Evolutionary conservation across 2,329 filamentous ascomycete genomes (phyloP).

Genomic region (Cladosporium halotolerans): DNA sequence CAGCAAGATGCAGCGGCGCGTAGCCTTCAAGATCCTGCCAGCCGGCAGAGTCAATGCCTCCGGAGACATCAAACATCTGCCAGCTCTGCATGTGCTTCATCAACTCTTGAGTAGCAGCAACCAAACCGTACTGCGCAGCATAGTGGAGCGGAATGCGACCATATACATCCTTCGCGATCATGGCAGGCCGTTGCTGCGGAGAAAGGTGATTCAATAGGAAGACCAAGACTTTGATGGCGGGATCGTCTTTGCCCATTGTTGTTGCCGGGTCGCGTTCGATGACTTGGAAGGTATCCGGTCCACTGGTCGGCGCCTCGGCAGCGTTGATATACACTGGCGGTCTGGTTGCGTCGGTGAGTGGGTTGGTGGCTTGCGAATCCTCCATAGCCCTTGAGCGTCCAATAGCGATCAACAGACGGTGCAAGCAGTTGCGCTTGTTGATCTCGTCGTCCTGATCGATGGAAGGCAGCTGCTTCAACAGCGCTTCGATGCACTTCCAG

Average conservation of each 20-base stretch:
- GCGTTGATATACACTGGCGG: constrained; percentile 72
- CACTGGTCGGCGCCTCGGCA: constrained; percentile 59
- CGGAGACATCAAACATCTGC: constrained; percentile 75
- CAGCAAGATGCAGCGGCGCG: constrained; percentile 84
- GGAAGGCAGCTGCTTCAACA: constrained; percentile 62
- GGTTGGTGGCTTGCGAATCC: constrained; percentile 16
- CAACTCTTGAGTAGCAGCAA: constrained; percentile 79
- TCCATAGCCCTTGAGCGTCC: constrained; percentile 63
- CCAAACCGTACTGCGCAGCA: constrained; percentile 88
- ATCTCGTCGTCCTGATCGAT: constrained; percentile 87
- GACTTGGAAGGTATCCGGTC: constrained; percentile 56
- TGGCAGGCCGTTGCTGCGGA: constrained; percentile 58
- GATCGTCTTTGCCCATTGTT: constrained; percentile 62
- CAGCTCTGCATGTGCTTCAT: constrained; percentile 85
- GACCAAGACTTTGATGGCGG: constrained; percentile 62
- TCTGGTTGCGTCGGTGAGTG: constrained; percentile 39
- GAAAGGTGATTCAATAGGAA: constrained; percentile 63
- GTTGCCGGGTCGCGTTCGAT: constrained; percentile 57
- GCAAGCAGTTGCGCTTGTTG: constrained; percentile 87
- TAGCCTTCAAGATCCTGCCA: constrained; percentile 94
- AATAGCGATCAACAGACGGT: constrained; percentile 86
- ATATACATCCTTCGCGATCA: constrained; percentile 67
- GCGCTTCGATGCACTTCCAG: constrained; percentile 61
- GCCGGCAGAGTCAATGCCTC: constrained; percentile 76
- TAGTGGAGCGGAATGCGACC: constrained; percentile 87